phyloP scores from a whole-genome alignment of 1,284 basidiomycete species.

The Cryptococcus hybrid region DNA sequence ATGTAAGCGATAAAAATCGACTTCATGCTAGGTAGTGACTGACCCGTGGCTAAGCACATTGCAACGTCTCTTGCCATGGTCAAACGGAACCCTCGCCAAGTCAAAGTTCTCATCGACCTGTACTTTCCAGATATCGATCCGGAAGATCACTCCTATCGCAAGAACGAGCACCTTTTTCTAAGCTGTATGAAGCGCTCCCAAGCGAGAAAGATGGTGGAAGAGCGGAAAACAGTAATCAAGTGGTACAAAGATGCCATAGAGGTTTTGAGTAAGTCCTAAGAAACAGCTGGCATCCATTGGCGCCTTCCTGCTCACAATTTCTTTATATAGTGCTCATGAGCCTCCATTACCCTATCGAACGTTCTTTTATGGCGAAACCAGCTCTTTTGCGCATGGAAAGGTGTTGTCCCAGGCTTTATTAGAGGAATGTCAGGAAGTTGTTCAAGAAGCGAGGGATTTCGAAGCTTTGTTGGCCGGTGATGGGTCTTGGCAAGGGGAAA shows the following conservation, averaged over 20 bases:
- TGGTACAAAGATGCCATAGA: constrained; percentile 13
- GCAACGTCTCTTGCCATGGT: constrained; percentile 8
- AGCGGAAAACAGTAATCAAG: constrained; percentile 6
- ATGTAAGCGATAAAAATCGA: constrained; percentile 10
- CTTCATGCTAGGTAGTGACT: not conserved
- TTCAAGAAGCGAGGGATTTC: not conserved
- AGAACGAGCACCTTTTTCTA: constrained; percentile 18
- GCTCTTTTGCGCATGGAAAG: not conserved
- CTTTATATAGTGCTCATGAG: not conserved
- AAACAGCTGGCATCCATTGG: no score
- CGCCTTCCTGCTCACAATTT: not conserved
- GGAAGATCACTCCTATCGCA: not conserved
- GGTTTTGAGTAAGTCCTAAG: constrained; percentile 2
- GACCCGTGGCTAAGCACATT: constrained; percentile 10
- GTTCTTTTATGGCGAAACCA: not conserved
- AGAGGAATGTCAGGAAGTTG: not conserved
- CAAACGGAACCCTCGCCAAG: constrained; percentile 2
- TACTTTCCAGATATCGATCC: constrained; percentile 21
- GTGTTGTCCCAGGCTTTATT: not conserved
- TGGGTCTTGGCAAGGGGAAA: not conserved
- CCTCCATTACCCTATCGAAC: not conserved
- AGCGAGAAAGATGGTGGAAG: constrained; percentile 1
- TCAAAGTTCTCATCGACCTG: constrained; percentile 14
- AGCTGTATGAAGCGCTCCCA: constrained; percentile 13
- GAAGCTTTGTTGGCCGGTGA: not conserved